Evolutionary conservation across 2,329 filamentous ascomycete genomes (phyloP).

Genomic region (Penicillium expansum): DNA sequence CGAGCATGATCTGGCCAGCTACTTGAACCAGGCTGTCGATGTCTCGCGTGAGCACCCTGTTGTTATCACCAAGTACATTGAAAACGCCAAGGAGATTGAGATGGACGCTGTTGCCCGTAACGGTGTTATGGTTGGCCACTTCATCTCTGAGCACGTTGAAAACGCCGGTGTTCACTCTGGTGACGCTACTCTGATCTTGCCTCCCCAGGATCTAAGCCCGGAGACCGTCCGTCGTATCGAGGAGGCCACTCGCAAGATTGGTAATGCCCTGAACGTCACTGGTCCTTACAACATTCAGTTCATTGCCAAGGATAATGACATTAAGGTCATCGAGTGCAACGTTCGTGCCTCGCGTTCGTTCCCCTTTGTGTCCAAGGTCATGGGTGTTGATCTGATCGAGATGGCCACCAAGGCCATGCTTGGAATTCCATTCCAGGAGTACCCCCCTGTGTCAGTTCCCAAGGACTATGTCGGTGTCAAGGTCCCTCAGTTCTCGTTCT

Average conservation of each 20-base stretch:
- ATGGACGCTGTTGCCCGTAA: conserved; percentile 97
- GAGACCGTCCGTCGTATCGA: conserved; percentile 90
- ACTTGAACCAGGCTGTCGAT: conserved; percentile 84
- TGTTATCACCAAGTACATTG: conserved; percentile 99
- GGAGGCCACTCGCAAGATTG: conserved; percentile 94
- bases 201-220: conserved; percentile 84
- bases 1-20: conserved; percentile 83
- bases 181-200: conserved; percentile 91
- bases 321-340: conserved; percentile 99
- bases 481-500: conserved; percentile 99
- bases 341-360: conserved; percentile 94
- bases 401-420: conserved; percentile 98
- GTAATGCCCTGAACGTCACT: conserved; percentile 87
- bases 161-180: conserved; percentile 98
- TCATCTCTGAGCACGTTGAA: conserved; percentile 97
- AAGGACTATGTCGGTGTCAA: conserved; percentile 91
- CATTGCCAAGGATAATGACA: conserved; percentile 98
- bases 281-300: conserved; percentile 99
- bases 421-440: conserved; percentile 74
- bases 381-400: conserved; percentile 96
- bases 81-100: conserved; percentile 98
- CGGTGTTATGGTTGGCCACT: conserved; percentile 87
- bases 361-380: conserved; percentile 97
- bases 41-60: conserved; percentile 95
- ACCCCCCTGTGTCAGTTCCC: conserved; percentile 72